These are phyloP conservation scores for Cyclotella choctawhatcheeana DNA, from an alignment of 108 stramenopile genomes.

Conservation along the genomic window DNA sequence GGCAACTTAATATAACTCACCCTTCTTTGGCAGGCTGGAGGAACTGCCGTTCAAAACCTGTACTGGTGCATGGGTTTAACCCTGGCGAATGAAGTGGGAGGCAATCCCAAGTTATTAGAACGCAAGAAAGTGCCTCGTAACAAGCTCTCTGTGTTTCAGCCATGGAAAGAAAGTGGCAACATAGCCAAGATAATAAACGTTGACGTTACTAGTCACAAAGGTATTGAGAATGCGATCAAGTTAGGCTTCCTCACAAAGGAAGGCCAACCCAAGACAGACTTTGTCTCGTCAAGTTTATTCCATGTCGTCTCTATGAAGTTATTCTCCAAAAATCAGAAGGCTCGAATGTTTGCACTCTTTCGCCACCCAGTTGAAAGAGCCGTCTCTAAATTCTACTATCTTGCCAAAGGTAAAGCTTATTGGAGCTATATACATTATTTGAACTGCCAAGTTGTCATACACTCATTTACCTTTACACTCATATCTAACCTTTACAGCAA, in stretches of 20 bases:
- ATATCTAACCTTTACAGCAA: constrained; percentile 26
- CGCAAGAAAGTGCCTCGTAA: not conserved
- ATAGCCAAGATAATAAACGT: constrained; percentile 54
- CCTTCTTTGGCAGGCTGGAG: constrained; percentile 18
- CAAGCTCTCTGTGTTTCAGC: constrained; percentile 8
- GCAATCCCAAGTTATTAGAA: constrained; percentile 9
- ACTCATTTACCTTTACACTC: not conserved
- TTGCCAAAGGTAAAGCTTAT: too few relatives aligned
- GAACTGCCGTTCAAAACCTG: constrained; percentile 35
- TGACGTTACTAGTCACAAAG: constrained; percentile 46
- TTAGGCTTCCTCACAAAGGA: constrained; percentile 29
- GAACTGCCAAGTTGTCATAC: too few relatives aligned
- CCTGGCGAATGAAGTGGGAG: constrained; percentile 42
- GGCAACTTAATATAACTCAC: not conserved
- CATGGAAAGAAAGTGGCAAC: constrained; percentile 32
- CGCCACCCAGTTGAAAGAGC: constrained; percentile 57
- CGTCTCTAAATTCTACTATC: constrained; percentile 32
- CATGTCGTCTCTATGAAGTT: constrained; percentile 32
- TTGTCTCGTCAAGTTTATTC: constrained; percentile 40
- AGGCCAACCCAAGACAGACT: constrained; percentile 19
- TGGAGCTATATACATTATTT: too few relatives aligned
- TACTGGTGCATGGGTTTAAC: constrained; percentile 47
- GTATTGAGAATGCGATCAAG: constrained; percentile 42
- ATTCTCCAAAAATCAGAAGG: constrained; percentile 36
- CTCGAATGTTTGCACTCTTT: constrained; percentile 45